Conservation (phyloP, 2,329 filamentous ascomycete species). For the Cordyceps javanica region DNA sequence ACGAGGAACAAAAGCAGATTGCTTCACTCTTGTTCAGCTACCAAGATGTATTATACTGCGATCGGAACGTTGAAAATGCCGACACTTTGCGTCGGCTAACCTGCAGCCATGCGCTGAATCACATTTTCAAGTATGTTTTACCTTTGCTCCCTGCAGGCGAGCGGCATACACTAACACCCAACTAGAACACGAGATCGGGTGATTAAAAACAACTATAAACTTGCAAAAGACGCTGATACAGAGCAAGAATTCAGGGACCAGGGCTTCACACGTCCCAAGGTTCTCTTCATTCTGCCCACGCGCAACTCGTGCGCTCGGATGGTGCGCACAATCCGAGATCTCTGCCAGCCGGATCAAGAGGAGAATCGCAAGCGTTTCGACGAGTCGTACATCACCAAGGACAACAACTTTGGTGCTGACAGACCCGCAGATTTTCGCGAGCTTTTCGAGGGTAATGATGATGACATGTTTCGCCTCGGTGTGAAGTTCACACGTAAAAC, state of each 20-base stretch:
- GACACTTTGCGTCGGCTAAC: constrained; percentile 62
- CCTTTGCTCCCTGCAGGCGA: background rate
- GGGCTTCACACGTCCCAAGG: constrained; percentile 90
- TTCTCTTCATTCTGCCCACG: constrained; percentile 84
- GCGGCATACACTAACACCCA: constrained; percentile 15
- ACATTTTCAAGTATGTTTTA: constrained; percentile 68
- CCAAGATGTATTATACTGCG: constrained; percentile 70
- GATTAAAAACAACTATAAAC: constrained; percentile 82
- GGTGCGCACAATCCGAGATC: constrained; percentile 66
- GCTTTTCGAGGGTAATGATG: constrained; percentile 89
- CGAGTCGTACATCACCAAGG: constrained; percentile 68
- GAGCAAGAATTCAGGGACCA: constrained; percentile 81
- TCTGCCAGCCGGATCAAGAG: constrained; percentile 81
- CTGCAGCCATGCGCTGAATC: constrained; percentile 82
- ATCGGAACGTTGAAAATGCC: constrained; percentile 63
- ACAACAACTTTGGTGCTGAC: constrained; percentile 59
- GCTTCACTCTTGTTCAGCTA: constrained; percentile 75
- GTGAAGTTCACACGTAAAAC: constrained; percentile 96
- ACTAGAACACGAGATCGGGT: constrained; percentile 75
- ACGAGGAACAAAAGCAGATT: constrained; percentile 56
- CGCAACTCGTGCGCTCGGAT: constrained; percentile 77
- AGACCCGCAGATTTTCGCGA: constrained; percentile 84
- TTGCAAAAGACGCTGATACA: constrained; percentile 58
- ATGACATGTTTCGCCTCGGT: constrained; percentile 95
- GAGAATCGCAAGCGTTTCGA: constrained; percentile 92